A percentile compares a stretch with the other conserved stretches of the same genome.
Evolutionary conservation across 2,329 filamentous ascomycete species (phyloP).

Genomic region (Pseudogymnoascus sp.): DNA sequence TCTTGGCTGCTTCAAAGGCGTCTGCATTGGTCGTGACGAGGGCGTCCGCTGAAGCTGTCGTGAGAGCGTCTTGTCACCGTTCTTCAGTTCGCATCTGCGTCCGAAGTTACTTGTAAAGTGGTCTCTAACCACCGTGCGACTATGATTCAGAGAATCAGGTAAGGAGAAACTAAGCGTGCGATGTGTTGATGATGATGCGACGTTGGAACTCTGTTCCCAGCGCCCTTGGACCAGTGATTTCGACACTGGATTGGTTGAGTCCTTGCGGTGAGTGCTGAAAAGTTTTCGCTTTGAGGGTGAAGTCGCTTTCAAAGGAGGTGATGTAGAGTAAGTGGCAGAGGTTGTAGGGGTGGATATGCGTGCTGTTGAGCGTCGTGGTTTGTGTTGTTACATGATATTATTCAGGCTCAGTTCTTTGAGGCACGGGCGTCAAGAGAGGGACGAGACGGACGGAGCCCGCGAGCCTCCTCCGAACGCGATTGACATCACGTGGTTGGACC

Average conservation of each 20-base stretch:
- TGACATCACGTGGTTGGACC: not conserved
- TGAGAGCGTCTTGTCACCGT: not conserved
- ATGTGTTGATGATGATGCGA: conserved; percentile 2
- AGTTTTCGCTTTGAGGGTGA: not conserved
- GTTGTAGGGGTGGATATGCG: not conserved
- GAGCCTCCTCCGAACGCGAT: conserved; percentile 4
- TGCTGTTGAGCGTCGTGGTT: not conserved
- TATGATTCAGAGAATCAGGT: not conserved
- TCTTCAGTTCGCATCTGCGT: conserved; percentile 2
- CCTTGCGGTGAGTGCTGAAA: not conserved
- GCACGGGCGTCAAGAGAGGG: conserved; percentile 4
- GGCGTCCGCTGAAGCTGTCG: conserved; percentile 2
- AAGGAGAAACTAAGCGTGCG: not conserved
- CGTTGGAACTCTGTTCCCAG: not conserved
- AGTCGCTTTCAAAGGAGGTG: not conserved
- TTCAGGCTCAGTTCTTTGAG: conserved; percentile 7
- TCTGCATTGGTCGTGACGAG: conserved; percentile 8
- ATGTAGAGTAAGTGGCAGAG: not conserved
- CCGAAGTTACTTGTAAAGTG: not conserved
- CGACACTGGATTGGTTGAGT: not conserved
- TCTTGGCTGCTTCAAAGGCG: conserved; percentile 23
- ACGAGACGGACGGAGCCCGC: conserved; percentile 1
- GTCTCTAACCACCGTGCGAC: conserved; percentile 1
- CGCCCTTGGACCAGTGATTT: not conserved
- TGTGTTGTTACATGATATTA: conserved; percentile 8